A percentile compares a stretch with the other conserved stretches of the same genome.
phyloP scores from a whole-genome alignment of 139 green algal genomes.

The Micromonas commoda region DNA sequence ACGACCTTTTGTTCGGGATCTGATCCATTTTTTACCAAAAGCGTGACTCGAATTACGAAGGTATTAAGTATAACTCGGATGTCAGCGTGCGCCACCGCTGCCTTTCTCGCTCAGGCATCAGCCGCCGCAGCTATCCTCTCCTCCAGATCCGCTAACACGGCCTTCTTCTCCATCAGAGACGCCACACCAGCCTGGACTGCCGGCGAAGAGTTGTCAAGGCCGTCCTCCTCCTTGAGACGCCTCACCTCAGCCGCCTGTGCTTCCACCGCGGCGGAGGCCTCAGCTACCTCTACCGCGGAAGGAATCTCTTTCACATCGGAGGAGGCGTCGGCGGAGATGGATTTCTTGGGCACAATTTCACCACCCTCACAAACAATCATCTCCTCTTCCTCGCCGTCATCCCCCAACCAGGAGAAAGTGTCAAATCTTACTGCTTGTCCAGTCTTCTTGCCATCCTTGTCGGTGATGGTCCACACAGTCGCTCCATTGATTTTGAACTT shows the following conservation, averaged over 20 bases:
- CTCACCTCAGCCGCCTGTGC: not conserved
- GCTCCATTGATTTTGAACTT: not conserved
- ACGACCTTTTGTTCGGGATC: no score
- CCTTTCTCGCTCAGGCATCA: no score
- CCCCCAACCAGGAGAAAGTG: not conserved
- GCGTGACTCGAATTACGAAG: no score
- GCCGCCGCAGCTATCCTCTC: no score
- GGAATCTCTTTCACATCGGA: not conserved
- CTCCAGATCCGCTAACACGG: not conserved
- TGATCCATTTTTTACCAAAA: no score
- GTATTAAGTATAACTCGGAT: no score
- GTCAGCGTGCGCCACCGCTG: no score
- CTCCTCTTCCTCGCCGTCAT: not conserved
- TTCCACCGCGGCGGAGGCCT: not conserved
- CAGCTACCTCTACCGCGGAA: not conserved
- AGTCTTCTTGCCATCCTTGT: slow-evolving; percentile 3
- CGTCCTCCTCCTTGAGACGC: not conserved
- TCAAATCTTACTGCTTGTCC: slow-evolving; percentile 14
- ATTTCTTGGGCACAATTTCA: not conserved
- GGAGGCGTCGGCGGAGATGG: not conserved
- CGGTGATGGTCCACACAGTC: slow-evolving; percentile 14
- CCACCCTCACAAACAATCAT: not conserved
- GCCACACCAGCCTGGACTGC: not conserved
- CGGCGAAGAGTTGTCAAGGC: not conserved
- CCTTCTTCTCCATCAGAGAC: not conserved